These are phyloP conservation scores for Pyricularia sp. DNA, from an alignment of 2,329 filamentous ascomycete genomes.

Conservation along the genomic window DNA sequence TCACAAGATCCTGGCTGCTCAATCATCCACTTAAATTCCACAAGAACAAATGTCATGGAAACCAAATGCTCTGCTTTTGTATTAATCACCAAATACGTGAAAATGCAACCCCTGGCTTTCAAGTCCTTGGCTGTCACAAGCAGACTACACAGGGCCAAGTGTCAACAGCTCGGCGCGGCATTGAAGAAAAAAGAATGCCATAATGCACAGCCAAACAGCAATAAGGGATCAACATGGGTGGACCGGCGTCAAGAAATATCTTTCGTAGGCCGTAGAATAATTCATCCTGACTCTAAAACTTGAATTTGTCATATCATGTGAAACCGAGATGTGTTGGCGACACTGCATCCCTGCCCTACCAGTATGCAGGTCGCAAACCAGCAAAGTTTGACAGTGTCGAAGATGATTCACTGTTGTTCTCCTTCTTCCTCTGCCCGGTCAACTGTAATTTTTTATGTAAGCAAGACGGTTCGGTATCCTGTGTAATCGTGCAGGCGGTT, in stretches of 20 bases:
- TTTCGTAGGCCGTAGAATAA: neutral
- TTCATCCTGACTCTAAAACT: neutral
- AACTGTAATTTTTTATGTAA: slow-evolving; percentile 30
- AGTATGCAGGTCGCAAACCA: slow-evolving; percentile 20
- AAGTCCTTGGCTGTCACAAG: neutral
- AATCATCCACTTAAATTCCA: neutral
- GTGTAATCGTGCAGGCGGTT: slow-evolving; percentile 1
- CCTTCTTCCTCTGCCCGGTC: slow-evolving; percentile 62
- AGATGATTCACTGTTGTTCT: slow-evolving; percentile 43
- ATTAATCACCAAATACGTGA: neutral
- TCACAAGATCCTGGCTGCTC: neutral
- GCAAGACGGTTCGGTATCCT: neutral
- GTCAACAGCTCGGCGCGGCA: neutral
- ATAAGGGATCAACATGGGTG: neutral
- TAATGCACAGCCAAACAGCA: neutral
- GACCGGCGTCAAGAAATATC: neutral
- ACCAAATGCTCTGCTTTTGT: neutral
- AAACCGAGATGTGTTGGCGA: neutral
- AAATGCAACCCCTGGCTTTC: neutral
- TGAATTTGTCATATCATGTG: neutral
- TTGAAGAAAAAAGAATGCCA: neutral
- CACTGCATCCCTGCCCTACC: slow-evolving; percentile 13
- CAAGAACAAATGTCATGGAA: neutral
- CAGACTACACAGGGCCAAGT: neutral
- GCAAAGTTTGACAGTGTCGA: slow-evolving; percentile 45